Base-by-base conservation (phyloP, 768 basidiomycete species). In the Suillus discolor region DNA sequence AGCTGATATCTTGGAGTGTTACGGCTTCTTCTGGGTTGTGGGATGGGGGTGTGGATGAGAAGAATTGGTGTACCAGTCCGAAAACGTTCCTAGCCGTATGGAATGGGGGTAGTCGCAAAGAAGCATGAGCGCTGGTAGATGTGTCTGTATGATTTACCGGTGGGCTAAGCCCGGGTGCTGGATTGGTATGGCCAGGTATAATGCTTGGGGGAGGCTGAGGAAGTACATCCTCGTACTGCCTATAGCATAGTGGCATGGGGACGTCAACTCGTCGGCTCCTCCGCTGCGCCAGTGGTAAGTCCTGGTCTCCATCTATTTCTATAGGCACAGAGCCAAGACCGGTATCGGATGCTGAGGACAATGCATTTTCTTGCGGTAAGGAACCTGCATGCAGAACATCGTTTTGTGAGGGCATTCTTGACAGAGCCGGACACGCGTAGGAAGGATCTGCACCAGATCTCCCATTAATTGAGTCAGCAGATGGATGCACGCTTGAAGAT, bases 281-380 rank as follows among this genome's bases (percentile, higher is more conserved):
- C 47, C 61, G 39, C 51, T 65, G 45, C 12, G 49, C 65, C 34
- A 65, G 41, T 15, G 60, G 53, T n/a, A 55, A 11, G 5, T 36
- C 5, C 2, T n/a, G n/a, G n/a, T 55, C 53, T 2, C 9, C 20
- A 20, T 55, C 20, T 11, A n/a, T 55, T 12, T 36, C 34, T 6
- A 55, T 36, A 55, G 20, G 20, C 6, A 6, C 2, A 11, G 11
- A 0, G 2, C 6, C 11, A n/a, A 36, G 0, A 13, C 2, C 2
- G 2, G 34, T 1, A 5, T 6, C 34, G 6, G 3, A 3, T 34
- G 34, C 34, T 34, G 34, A 34, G 6, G n/a, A n/a, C n/a, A n/a
- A n/a, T n/a, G n/a, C n/a, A n/a, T n/a, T n/a, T n/a, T n/a, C n/a
- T n/a, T n/a, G n/a, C n/a, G n/a, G n/a, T n/a, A n/a, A n/a, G n/a